These are phyloP conservation scores for Geotrichum carabidarum DNA, from an alignment of 1,139 yeast genomes.

Conservation along the genomic window DNA sequence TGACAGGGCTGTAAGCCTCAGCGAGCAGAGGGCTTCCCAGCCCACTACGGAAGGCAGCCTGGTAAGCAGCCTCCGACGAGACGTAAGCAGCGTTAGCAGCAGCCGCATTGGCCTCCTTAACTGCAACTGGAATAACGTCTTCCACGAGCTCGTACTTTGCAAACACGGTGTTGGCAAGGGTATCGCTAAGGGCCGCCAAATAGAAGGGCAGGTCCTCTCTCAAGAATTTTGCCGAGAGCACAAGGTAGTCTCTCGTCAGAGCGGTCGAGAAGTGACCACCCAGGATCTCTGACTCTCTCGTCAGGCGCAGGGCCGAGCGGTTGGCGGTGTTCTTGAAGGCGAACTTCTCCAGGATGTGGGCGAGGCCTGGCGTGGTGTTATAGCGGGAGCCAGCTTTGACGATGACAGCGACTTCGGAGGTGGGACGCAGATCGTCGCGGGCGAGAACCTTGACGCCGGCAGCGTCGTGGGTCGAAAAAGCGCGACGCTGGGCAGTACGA, in stretches of 20 bases:
- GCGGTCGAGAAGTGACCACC: conserved; percentile 72
- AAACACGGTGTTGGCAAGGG: conserved; percentile 65
- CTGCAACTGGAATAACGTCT: conserved; percentile 74
- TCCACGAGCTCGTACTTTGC: conserved; percentile 73
- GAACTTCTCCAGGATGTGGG: conserved; percentile 81
- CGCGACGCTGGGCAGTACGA: conserved; percentile 23
- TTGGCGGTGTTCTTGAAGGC: conserved; percentile 74
- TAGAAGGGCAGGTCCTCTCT: conserved; percentile 86
- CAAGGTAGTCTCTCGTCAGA: conserved; percentile 79
- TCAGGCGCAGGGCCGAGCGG: conserved; percentile 86
- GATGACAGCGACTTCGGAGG: conserved; percentile 72
- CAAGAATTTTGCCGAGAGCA: conserved; percentile 74
- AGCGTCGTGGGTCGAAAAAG: conserved; percentile 32
- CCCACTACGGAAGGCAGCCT: conserved; percentile 78
- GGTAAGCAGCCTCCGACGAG: conserved; percentile 77
- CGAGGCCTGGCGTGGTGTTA: conserved; percentile 65
- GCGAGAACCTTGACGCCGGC: conserved; percentile 44
- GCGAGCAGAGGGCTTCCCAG: conserved; percentile 79
- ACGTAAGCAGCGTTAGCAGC: conserved; percentile 49
- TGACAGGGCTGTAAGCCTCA: conserved; percentile 55
- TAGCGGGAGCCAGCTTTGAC: conserved; percentile 84
- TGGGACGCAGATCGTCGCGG: conserved; percentile 46
- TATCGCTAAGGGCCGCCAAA: conserved; percentile 79
- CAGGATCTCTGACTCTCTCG: conserved; percentile 89
- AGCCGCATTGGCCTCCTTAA: conserved; percentile 47